Conservation (phyloP, 805 yeast genomes). For the Wickerhamiella cacticola region DNA sequence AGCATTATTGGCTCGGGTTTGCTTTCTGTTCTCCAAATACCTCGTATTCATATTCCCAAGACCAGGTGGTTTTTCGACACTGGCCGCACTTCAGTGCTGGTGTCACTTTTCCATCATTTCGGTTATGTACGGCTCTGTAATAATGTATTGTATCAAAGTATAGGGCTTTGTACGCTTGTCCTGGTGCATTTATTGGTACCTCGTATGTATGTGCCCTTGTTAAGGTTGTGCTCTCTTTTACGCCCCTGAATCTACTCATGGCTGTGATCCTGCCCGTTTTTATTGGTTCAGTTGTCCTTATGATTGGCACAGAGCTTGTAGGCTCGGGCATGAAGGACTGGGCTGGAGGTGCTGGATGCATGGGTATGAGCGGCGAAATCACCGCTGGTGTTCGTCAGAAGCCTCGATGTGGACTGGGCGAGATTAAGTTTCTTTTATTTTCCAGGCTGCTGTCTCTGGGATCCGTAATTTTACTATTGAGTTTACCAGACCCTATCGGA, state of each 20-base stretch:
- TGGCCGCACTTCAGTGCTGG: slow-evolving; percentile 82
- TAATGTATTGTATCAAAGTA: slow-evolving; percentile 57
- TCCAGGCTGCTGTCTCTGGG: slow-evolving; percentile 61
- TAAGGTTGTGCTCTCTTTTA: slow-evolving; percentile 57
- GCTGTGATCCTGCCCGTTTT: slow-evolving; percentile 73
- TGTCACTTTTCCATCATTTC: slow-evolving; percentile 75
- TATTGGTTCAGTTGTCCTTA: slow-evolving; percentile 79
- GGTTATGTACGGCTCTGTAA: slow-evolving; percentile 55
- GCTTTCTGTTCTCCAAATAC: slow-evolving; percentile 59
- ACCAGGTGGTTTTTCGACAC: slow-evolving; percentile 74
- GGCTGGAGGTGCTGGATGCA: slow-evolving; percentile 66
- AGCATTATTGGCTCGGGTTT: slow-evolving; percentile 57
- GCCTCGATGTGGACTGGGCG: slow-evolving; percentile 68
- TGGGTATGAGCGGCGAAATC: slow-evolving; percentile 77
- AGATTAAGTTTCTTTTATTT: slow-evolving; percentile 67
- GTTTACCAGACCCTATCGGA: slow-evolving; percentile 59
- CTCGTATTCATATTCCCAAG: slow-evolving; percentile 58
- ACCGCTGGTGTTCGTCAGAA: slow-evolving; percentile 75
- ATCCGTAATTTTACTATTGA: slow-evolving; percentile 40
- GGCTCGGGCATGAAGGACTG: slow-evolving; percentile 65
- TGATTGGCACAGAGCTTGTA: slow-evolving; percentile 61
- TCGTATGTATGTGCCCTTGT: slow-evolving; percentile 52
- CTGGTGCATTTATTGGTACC: slow-evolving; percentile 67
- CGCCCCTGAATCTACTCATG: slow-evolving; percentile 59
- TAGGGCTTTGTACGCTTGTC: slow-evolving; percentile 63